Base-by-base conservation (phyloP, 192 early-diverging fungal species). In the Entrophospora sp. region DNA sequence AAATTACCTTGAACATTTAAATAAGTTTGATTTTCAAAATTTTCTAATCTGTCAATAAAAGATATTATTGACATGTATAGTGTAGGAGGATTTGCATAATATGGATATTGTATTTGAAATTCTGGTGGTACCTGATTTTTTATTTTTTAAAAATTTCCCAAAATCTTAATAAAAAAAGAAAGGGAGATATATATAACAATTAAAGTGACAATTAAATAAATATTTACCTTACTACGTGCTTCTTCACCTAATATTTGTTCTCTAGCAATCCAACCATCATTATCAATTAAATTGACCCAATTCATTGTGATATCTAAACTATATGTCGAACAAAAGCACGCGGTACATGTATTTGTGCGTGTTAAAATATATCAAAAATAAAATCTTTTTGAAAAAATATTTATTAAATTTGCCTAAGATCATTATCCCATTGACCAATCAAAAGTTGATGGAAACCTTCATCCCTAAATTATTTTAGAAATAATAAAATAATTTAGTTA, bases 191-290 rank as follows among this genome's bases (percentile, higher is more conserved):
- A n/a, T n/a, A n/a, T n/a, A n/a, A n/a, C n/a, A n/a, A 44, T n/a
- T 12, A 44, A 44, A 44, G 0, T 18, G 20, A 44, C 16, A 44
- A 1, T 27, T 34, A 53, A 28, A 30, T 31, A 10, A 5, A 22
- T 70, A 68, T 10, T n/a, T 66, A 74, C 87, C 66, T 91, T 92
- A 75, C 89, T 92, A 25, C 93, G 80, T 0, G 92, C 91, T 65
- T 97, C 95, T 28, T 89, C 89, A 16, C 95, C 95, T 20, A 97
- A 73, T 64, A 97, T 95, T 74, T 95, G 93, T 69, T 97, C 93
- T 14, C 93, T 80, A 0, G 87, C 90, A n/a, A 97, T 85, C 95
- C 95, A 97, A 4, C 95, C 95, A 55, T 81, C 65, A 14, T 77
- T 73, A 60, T 95, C 91, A 71, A 93, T 91, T 64, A 86, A 77